These are phyloP conservation scores for Boletus barrowsii DNA, from an alignment of 768 basidiomycete genomes.

Conservation along the genomic window DNA sequence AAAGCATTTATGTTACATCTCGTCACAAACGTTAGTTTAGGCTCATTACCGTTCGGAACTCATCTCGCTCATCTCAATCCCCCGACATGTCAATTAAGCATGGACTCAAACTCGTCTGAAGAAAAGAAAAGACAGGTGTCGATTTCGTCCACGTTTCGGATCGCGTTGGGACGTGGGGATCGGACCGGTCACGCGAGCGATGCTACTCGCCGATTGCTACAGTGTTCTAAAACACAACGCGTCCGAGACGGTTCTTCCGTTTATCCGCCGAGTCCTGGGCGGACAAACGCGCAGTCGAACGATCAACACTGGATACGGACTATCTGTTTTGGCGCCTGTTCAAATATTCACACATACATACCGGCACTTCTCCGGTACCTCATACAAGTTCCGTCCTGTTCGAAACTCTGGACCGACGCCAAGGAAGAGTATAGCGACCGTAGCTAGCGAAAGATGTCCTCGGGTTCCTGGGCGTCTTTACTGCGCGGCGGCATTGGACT, in stretches of 20 bases:
- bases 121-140: background rate
- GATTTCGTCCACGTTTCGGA: slow-evolving; percentile 2
- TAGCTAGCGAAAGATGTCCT: background rate
- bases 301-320: background rate
- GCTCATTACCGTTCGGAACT: background rate
- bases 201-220: background rate
- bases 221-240: background rate
- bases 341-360: too few species aligned
- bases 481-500: background rate
- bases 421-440: background rate
- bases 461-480: background rate
- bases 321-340: background rate
- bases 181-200: background rate
- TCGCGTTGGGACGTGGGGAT: background rate
- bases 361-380: background rate
- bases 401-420: background rate
- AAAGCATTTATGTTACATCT: too few species aligned
- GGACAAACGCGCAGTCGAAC: background rate
- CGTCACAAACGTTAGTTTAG: background rate
- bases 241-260: background rate
- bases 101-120: background rate
- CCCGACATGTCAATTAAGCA: background rate
- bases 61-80: background rate
- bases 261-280: background rate
- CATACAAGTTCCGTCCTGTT: background rate